These are phyloP conservation scores for Globisporangium abappressorium DNA, from an alignment of 352 stramenopile species.

Conservation along the genomic window DNA sequence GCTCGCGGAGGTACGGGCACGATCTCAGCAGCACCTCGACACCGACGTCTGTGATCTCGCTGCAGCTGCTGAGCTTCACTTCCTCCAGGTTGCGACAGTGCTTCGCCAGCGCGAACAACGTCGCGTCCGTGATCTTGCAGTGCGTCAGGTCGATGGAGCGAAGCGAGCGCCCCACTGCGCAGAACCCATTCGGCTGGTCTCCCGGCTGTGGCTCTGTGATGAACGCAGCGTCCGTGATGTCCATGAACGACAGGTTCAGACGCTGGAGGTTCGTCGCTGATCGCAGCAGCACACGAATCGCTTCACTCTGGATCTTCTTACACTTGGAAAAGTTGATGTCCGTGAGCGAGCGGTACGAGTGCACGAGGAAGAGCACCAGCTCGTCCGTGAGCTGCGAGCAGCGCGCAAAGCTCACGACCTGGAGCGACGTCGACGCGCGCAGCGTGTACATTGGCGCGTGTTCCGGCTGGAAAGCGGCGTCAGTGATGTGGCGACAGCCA, in stretches of 20 bases:
- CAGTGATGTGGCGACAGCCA: constrained; percentile 84
- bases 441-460: constrained; percentile 70
- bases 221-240: constrained; percentile 68
- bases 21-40: constrained; percentile 56
- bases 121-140: constrained; percentile 64
- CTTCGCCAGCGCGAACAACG: constrained; percentile 57
- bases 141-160: constrained; percentile 70
- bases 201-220: constrained; percentile 25
- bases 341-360: constrained; percentile 69
- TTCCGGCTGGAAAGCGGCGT: constrained; percentile 83
- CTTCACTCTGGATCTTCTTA: constrained; percentile 81
- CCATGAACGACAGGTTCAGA: constrained; percentile 85
- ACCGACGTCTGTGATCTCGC: constrained; percentile 74
- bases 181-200: constrained; percentile 39
- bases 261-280: constrained; percentile 56
- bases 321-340: constrained; percentile 82
- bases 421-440: constrained; percentile 69
- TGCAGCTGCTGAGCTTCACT: constrained; percentile 73
- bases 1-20: constrained; percentile 45
- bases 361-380: constrained; percentile 76
- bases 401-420: constrained; percentile 73
- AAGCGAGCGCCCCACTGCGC: constrained; percentile 45
- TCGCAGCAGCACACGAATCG: constrained; percentile 62
- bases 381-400: constrained; percentile 81
- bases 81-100: constrained; percentile 66